phyloP scores from a whole-genome alignment of 257 asterid genomes.

The Craterostigma plantagineum region DNA sequence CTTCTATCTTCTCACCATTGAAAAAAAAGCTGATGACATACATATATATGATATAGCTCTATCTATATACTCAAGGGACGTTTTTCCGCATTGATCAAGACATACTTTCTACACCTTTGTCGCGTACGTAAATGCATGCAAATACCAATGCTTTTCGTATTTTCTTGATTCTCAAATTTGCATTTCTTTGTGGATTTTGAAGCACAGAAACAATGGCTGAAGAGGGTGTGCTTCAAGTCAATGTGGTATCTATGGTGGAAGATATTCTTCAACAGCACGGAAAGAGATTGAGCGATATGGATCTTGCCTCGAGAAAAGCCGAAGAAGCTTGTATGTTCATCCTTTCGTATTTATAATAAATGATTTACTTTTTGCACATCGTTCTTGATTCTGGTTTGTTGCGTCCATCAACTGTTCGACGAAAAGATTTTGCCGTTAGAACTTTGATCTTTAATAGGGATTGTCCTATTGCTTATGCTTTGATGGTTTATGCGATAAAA shows the following conservation, averaged over 20 bases:
- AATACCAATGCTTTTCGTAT: no score
- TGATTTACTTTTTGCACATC: not conserved
- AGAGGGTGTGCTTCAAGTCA: slow-evolving; percentile 23
- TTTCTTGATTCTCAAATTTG: no score
- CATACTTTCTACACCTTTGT: no score
- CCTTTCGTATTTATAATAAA: not conserved
- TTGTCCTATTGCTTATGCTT: no score
- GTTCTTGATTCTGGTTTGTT: not conserved
- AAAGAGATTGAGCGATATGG: slow-evolving; percentile 32
- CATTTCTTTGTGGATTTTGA: no score
- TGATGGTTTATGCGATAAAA: no score
- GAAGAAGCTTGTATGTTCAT: slow-evolving; percentile 59
- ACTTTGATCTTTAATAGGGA: not conserved
- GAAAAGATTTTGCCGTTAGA: slow-evolving; percentile 5
- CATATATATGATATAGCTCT: no score
- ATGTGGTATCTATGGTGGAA: slow-evolving; percentile 45
- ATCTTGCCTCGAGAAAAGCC: slow-evolving; percentile 60
- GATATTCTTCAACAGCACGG: slow-evolving; percentile 54
- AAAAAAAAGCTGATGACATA: no score
- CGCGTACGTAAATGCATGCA: no score
- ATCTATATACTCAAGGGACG: no score
- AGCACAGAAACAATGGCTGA: slow-evolving; percentile 30
- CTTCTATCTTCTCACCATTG: no score
- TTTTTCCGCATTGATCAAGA: no score
- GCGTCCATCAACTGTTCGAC: not conserved